Conservation (phyloP, 179 eudicot species). For the Silene coronaria region DNA sequence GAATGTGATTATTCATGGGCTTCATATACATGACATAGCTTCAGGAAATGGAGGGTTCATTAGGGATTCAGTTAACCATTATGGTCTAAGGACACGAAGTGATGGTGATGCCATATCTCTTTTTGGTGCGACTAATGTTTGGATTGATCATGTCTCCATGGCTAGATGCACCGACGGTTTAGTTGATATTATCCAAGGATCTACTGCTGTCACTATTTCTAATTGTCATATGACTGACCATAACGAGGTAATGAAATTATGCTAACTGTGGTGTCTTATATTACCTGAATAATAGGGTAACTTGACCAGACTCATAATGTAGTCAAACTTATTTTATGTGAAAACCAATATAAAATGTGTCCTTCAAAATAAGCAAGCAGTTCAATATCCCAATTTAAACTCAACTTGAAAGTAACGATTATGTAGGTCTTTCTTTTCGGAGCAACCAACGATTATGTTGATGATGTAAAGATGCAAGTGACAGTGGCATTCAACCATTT, state of each 20-base stretch:
- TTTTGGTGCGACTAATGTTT: slow-evolving; percentile 34
- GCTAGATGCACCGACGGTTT: slow-evolving; percentile 28
- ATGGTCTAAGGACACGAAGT: slow-evolving; percentile 36
- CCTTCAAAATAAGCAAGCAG: too few relatives aligned
- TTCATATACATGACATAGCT: slow-evolving; percentile 30
- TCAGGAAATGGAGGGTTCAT: slow-evolving; percentile 35
- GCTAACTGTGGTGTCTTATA: too few relatives aligned
- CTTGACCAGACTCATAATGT: too few relatives aligned
- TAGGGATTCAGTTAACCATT: slow-evolving; percentile 34
- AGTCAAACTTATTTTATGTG: too few relatives aligned
- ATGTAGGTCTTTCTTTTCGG: slow-evolving; percentile 31
- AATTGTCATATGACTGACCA: slow-evolving; percentile 37
- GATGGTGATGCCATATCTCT: slow-evolving; percentile 50
- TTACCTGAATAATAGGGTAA: too few relatives aligned
- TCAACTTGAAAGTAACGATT: background rate
- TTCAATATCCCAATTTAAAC: too few relatives aligned
- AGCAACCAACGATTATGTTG: background rate
- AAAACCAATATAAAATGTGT: too few relatives aligned
- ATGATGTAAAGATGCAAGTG: slow-evolving; percentile 51
- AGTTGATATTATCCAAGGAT: slow-evolving; percentile 31
- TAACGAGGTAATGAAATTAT: slow-evolving; percentile 18
- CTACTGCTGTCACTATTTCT: slow-evolving; percentile 44
- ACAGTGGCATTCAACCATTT: slow-evolving; percentile 72
- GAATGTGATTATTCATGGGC: slow-evolving; percentile 41
- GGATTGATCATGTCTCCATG: slow-evolving; percentile 47